Evolutionary conservation across 2,329 filamentous ascomycete genomes (phyloP).

Genomic region (Capronia americana): DNA sequence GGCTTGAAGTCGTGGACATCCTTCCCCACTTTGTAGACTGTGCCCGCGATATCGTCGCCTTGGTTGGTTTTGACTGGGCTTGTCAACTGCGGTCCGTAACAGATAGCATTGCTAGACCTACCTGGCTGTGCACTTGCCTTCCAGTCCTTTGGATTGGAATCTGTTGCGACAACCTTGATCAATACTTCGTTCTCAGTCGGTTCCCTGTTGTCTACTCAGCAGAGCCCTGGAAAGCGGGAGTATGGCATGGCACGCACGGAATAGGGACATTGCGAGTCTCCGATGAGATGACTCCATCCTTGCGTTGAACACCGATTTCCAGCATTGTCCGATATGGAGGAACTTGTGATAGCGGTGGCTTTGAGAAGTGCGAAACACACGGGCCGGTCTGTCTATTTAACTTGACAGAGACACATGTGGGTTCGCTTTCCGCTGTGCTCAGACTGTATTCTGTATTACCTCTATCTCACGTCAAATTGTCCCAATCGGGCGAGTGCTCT

Average conservation of each 20-base stretch:
- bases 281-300: conserved; percentile 15
- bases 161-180: conserved; percentile 18
- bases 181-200: conserved; percentile 15
- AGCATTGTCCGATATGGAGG: conserved; percentile 1
- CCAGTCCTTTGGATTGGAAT: conserved; percentile 58
- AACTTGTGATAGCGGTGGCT: not conserved
- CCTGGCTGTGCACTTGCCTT: conserved; percentile 28
- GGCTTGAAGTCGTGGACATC: conserved; percentile 31
- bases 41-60: conserved; percentile 43
- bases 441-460: not conserved
- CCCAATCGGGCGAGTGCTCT: conserved; percentile 4
- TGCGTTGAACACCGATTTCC: conserved; percentile 6
- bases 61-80: not conserved
- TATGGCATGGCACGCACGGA: conserved; percentile 2
- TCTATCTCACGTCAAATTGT: not conserved
- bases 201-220: conserved; percentile 34
- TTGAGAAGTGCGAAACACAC: not conserved
- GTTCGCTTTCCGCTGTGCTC: not conserved
- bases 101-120: not conserved
- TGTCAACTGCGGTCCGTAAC: not conserved
- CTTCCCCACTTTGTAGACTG: conserved; percentile 38
- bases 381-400: not conserved
- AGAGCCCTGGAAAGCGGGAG: not conserved
- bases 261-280: conserved; percentile 16
- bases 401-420: not conserved